Evolutionary conservation across 352 stramenopile species (phyloP).

Genomic region (Pythium folliculosum): DNA sequence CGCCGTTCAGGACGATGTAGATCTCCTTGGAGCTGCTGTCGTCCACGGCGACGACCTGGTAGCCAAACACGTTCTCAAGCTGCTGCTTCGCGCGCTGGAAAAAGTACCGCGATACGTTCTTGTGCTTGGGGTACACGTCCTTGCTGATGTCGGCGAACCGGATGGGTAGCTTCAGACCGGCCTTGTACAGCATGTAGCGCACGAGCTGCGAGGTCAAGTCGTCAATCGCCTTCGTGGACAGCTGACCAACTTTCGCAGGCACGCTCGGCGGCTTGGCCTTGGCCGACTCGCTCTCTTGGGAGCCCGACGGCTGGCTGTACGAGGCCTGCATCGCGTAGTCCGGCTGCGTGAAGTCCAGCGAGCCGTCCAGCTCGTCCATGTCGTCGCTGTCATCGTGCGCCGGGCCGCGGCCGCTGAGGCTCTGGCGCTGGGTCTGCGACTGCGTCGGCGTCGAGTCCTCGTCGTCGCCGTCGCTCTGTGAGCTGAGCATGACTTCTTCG

Average conservation of each 20-base stretch:
- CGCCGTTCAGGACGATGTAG: conserved; percentile 79
- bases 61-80: conserved; percentile 77
- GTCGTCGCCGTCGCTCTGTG: conserved; percentile 5
- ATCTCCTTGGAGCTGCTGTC: conserved; percentile 65
- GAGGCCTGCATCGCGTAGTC: conserved; percentile 48
- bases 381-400: conserved; percentile 23
- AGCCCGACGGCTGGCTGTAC: conserved; percentile 40
- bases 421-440: conserved; percentile 11
- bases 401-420: background rate
- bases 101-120: conserved; percentile 80
- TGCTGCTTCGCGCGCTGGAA: conserved; percentile 78
- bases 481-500: conserved; percentile 2
- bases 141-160: conserved; percentile 85
- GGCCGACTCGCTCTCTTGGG: conserved; percentile 36
- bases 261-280: conserved; percentile 39
- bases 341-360: conserved; percentile 79
- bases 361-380: conserved; percentile 44
- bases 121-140: conserved; percentile 79
- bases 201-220: conserved; percentile 77
- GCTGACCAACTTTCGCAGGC: conserved; percentile 46
- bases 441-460: conserved; percentile 7
- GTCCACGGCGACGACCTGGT: conserved; percentile 71
- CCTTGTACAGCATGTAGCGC: conserved; percentile 87
- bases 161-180: conserved; percentile 71
- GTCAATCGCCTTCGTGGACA: conserved; percentile 66